Evolutionary conservation across 345 rosid genomes (phyloP), one percentile per base, ranked within the genome.

Genomic region (Clarkia xantiana): DNA sequence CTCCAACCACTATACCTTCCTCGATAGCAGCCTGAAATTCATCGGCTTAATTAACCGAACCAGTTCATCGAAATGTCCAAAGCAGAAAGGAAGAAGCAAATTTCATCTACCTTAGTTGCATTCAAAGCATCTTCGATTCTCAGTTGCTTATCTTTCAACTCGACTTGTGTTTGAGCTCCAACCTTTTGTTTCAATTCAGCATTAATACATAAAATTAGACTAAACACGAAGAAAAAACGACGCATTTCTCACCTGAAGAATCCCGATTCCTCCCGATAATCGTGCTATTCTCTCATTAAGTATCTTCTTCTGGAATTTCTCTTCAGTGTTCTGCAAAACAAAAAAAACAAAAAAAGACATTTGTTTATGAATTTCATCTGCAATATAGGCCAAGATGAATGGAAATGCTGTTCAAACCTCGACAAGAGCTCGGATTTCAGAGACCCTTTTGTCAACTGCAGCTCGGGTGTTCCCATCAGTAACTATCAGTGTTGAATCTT

Each of bases 1-100:
- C 97, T 44, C 95, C 95, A 45, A 82, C 87, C 47, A 89, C 88
- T 40, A 89, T 71, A 41, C 97, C 95, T 82, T 90, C 94, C 73
- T 90, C 97, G 39, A 82, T 79, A 41, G 95, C 94, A 45, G 95
- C 82, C 97, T 90, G 72, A 62, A 62, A 51, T 60, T 51, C 47
- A 23, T 50, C 39, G 52, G 55, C 50, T 61, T 42, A 70, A 42
- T 54, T 48, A 41, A 54, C 43, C 56, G 50, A 42, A 42, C 50
- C 44, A 20, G 23, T 22, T 29, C 36, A 29, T 5, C 9, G 36
- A 29, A 5, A 29, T 29, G 36, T 5, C 5, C 29, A 23, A 23
- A 23, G 29, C 6, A 23, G 29, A 29, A 29, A 29, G 8, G 10
- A 58, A 45, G 61, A 38, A 19, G 47, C 50, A 22, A 54, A 52